phyloP scores from a whole-genome alignment of 371 early-diverging fungal genomes.

The Mycotypha africana region DNA sequence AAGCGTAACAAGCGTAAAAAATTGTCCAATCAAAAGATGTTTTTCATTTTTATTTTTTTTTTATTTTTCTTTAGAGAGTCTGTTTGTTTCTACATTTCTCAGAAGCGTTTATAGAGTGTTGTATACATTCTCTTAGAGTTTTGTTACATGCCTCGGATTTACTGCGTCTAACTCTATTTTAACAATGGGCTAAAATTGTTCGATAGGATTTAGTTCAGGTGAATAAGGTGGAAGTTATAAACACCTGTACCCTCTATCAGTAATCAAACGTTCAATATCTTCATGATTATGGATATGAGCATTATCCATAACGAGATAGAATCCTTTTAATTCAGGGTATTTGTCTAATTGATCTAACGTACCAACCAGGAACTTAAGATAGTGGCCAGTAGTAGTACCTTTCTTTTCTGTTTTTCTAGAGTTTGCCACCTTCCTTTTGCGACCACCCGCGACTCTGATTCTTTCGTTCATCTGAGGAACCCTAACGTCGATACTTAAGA shows the following conservation, averaged over 20 bases:
- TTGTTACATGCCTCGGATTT: not conserved
- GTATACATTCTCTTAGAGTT: not conserved
- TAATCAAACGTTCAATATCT: conserved; percentile 1
- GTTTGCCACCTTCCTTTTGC: not conserved
- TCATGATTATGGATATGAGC: not conserved
- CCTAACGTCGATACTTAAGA: conserved; percentile 1
- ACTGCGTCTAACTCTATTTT: conserved; percentile 4
- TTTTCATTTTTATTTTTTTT: no score
- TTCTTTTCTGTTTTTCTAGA: not conserved
- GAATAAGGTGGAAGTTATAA: conserved; percentile 12
- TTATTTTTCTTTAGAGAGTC: not conserved
- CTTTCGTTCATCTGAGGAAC: conserved; percentile 1
- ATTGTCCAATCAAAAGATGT: not conserved
- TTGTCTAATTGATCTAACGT: conserved; percentile 4
- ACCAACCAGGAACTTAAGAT: not conserved
- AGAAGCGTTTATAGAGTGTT: not conserved
- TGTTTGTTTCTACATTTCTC: conserved; percentile 1
- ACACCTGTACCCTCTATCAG: not conserved
- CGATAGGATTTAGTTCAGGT: conserved; percentile 10
- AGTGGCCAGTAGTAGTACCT: conserved; percentile 1
- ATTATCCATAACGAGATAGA: not conserved
- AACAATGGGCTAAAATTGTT: conserved; percentile 9
- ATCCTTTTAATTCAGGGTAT: conserved; percentile 2
- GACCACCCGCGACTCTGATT: conserved; percentile 3
- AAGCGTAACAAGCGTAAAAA: no score